Evolutionary conservation across 2,329 filamentous ascomycete species (phyloP).

Genomic region (Pseudocercospora pini-densiflorae): DNA sequence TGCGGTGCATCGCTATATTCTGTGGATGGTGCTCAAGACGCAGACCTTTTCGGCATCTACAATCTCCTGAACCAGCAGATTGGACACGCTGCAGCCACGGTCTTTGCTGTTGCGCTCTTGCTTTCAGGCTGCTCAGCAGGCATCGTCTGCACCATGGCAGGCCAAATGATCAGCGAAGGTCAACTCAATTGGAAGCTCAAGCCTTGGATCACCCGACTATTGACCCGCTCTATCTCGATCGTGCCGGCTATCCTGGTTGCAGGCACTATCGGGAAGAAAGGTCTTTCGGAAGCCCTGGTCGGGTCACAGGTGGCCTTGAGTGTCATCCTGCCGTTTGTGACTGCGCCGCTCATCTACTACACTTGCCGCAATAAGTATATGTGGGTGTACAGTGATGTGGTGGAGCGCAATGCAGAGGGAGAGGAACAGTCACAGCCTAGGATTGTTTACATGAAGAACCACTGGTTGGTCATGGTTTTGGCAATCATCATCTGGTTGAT

Average conservation of each 20-base stretch:
- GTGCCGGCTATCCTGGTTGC: conserved; percentile 83
- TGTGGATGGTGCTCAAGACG: conserved; percentile 61
- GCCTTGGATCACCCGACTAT: conserved; percentile 78
- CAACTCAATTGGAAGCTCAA: conserved; percentile 74
- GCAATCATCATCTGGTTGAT: conserved; percentile 71
- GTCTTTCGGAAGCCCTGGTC: conserved; percentile 72
- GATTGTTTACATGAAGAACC: conserved; percentile 69
- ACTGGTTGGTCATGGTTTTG: conserved; percentile 65
- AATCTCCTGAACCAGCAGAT: conserved; percentile 70
- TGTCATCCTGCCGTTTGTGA: conserved; percentile 80
- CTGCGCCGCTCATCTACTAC: conserved; percentile 82
- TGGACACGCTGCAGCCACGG: conserved; percentile 73
- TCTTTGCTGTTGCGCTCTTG: conserved; percentile 83
- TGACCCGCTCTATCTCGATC: conserved; percentile 81
- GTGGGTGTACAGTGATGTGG: conserved; percentile 58
- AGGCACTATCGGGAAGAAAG: conserved; percentile 72
- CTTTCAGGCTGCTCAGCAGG: conserved; percentile 81
- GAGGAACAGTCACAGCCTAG: conserved; percentile 3
- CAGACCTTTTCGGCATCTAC: conserved; percentile 85
- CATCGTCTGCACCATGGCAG: conserved; percentile 86
- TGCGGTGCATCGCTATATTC: conserved; percentile 76
- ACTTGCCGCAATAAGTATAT: conserved; percentile 80
- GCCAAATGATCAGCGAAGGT: conserved; percentile 87
- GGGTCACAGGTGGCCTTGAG: conserved; percentile 79
- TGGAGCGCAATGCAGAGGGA: conserved; percentile 6